phyloP scores from a whole-genome alignment of 495 filamentous ascomycete genomes.

The Neurospora tetraspora region DNA sequence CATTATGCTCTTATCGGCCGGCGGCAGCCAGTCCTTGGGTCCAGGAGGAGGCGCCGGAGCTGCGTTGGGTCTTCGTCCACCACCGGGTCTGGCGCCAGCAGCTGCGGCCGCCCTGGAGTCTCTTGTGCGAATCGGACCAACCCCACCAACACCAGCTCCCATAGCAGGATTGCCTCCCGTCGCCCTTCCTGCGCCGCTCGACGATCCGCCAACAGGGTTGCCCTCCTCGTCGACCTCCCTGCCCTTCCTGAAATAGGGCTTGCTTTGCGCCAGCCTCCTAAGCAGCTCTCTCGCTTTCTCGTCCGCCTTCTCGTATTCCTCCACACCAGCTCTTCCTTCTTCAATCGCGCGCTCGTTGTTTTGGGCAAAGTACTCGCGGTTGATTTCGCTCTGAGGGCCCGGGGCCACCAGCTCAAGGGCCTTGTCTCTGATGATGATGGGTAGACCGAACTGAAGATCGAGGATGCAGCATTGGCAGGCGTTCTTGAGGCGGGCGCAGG shows the following conservation, averaged over 20 bases:
- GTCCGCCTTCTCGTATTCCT: constrained; percentile 93
- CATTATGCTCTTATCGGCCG: constrained; percentile 70
- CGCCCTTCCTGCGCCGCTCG: constrained; percentile 26
- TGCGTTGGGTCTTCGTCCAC: constrained; percentile 45
- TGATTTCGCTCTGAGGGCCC: constrained; percentile 81
- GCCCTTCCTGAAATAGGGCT: constrained; percentile 87
- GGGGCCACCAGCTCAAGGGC: constrained; percentile 94
- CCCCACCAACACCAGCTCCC: constrained; percentile 36
- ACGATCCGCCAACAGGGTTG: constrained; percentile 28
- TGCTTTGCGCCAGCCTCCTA: constrained; percentile 74
- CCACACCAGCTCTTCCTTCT: constrained; percentile 65
- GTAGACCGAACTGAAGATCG: constrained; percentile 87
- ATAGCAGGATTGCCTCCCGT: constrained; percentile 36
- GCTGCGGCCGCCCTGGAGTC: constrained; percentile 43
- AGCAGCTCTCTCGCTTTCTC: constrained; percentile 89
- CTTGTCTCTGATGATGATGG: constrained; percentile 90
- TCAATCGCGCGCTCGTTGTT: constrained; percentile 93
- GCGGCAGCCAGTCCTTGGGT: constrained; percentile 74
- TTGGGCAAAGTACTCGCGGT: constrained; percentile 95
- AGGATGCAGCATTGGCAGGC: constrained; percentile 99
- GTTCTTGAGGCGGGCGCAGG: constrained; percentile 89
- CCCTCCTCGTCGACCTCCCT: constrained; percentile 51
- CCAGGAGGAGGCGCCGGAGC: constrained; percentile 63
- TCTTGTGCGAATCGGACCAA: constrained; percentile 62
- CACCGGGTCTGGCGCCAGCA: constrained; percentile 36